These are phyloP conservation scores for Aspergillus sp. DNA, from an alignment of 2,329 filamentous ascomycete genomes.

Conservation along the genomic window DNA sequence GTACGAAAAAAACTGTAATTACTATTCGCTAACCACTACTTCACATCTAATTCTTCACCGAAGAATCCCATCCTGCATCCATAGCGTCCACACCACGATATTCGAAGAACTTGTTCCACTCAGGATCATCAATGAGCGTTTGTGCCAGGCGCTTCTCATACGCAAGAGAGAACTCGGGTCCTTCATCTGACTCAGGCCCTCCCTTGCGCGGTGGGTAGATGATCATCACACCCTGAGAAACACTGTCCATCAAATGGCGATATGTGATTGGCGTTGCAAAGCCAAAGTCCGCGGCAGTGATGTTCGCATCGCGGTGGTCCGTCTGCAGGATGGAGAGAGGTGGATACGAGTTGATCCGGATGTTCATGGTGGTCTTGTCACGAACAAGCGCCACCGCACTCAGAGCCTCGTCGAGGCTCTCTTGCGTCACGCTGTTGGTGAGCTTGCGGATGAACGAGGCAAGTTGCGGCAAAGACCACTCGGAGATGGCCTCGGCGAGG, in stretches of 20 bases:
- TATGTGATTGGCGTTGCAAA: slow-evolving; percentile 36
- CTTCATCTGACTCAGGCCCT: slow-evolving; percentile 33
- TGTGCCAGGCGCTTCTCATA: slow-evolving; percentile 36
- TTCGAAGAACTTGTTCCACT: slow-evolving; percentile 41
- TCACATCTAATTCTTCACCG: background rate
- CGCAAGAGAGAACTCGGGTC: slow-evolving; percentile 34
- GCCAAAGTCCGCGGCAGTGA: slow-evolving; percentile 36
- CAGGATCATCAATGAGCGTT: slow-evolving; percentile 33
- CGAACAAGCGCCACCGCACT: slow-evolving; percentile 33
- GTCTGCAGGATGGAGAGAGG: slow-evolving; percentile 38
- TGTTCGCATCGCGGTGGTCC: slow-evolving; percentile 35
- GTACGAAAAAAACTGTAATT: background rate
- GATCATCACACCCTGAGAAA: slow-evolving; percentile 22
- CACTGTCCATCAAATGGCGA: slow-evolving; percentile 32
- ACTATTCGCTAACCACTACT: background rate
- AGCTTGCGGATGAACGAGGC: slow-evolving; percentile 40
- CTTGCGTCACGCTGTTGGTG: slow-evolving; percentile 36
- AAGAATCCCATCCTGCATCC: background rate
- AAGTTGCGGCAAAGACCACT: slow-evolving; percentile 35
- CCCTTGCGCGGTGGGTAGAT: slow-evolving; percentile 31
- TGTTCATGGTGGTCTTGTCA: slow-evolving; percentile 37
- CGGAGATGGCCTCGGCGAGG: slow-evolving; percentile 31
- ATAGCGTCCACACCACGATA: slow-evolving; percentile 37
- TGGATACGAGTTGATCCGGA: slow-evolving; percentile 36
- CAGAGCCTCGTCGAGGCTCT: slow-evolving; percentile 30